Evolutionary conservation across 2,329 filamentous ascomycete species (phyloP).

Genomic region (Pseudocercospora pini-densiflorae): DNA sequence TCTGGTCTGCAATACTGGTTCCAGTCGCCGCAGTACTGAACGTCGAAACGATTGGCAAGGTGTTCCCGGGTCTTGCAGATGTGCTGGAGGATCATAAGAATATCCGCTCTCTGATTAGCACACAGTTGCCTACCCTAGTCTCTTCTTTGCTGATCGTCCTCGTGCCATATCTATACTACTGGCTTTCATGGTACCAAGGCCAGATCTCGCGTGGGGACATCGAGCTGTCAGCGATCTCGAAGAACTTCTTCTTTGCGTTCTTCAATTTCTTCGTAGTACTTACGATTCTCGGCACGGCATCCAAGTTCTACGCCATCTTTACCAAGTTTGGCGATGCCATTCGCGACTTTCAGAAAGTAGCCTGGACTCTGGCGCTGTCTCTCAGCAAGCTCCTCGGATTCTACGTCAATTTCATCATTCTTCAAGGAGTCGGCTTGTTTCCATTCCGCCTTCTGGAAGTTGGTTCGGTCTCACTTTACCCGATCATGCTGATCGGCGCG

Average conservation of each 20-base stretch:
- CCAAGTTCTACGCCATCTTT: constrained; percentile 66
- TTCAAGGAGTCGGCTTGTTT: constrained; percentile 92
- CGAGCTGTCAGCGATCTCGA: constrained; percentile 91
- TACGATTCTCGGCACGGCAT: constrained; percentile 81
- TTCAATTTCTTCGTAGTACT: constrained; percentile 99
- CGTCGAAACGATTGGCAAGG: constrained; percentile 75
- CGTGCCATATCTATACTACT: constrained; percentile 94
- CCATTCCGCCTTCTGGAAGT: constrained; percentile 91
- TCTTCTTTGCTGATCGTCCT: constrained; percentile 86
- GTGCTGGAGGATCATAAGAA: constrained; percentile 71
- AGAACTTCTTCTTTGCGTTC: constrained; percentile 98
- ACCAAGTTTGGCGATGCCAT: constrained; percentile 71
- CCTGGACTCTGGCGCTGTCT: constrained; percentile 73
- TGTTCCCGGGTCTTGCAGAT: constrained; percentile 72
- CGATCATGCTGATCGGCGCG: constrained; percentile 75
- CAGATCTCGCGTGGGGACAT: constrained; percentile 95
- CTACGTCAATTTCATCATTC: constrained; percentile 91
- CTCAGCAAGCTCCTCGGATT: constrained; percentile 78
- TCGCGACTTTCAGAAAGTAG: constrained; percentile 78
- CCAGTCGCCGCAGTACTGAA: constrained; percentile 80
- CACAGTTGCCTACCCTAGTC: constrained; percentile 81
- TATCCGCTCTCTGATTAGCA: constrained; percentile 78
- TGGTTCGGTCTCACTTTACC: constrained; percentile 82
- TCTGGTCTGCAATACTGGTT: constrained; percentile 85
- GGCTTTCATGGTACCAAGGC: constrained; percentile 86